Evolutionary conservation across 768 basidiomycete species (phyloP).

Genomic region (Tremella yokohamensis): DNA sequence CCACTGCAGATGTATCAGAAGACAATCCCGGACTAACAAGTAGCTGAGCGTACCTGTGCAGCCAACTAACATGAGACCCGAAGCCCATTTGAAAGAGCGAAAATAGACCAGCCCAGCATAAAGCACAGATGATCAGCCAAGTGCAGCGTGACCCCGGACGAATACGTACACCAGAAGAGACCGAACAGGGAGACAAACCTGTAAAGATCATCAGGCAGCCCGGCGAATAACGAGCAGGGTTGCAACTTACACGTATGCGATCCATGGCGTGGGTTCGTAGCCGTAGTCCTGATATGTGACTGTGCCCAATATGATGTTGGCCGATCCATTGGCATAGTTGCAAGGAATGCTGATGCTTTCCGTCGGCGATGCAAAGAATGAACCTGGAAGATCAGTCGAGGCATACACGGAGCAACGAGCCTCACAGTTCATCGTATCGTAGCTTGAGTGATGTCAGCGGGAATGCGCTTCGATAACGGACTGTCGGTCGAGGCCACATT

Average conservation of each 20-base stretch:
- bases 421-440: no score
- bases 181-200: slow-evolving; percentile 18
- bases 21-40: slow-evolving; percentile 17
- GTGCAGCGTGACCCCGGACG: not conserved
- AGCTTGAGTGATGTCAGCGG: no score
- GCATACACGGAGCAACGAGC: no score
- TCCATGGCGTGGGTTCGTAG: slow-evolving; percentile 12
- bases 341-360: slow-evolving; percentile 8
- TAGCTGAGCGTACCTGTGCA: slow-evolving; percentile 24
- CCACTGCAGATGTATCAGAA: slow-evolving; percentile 9
- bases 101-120: not conserved
- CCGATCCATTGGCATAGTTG: slow-evolving; percentile 21
- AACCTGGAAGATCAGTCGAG: no score
- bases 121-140: not conserved
- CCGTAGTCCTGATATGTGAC: slow-evolving; percentile 27
- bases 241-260: slow-evolving; percentile 21
- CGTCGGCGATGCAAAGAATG: no score
- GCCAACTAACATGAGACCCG: slow-evolving; percentile 6
- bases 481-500: no score
- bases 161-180: slow-evolving; percentile 12
- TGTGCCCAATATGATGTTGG: slow-evolving; percentile 16
- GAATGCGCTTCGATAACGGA: no score
- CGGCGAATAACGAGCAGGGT: not conserved
- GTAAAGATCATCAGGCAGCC: not conserved
- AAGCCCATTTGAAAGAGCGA: slow-evolving; percentile 18